These are phyloP conservation scores for Theileria parva DNA, from an alignment of 169 alveolate species.

Conservation along the genomic window DNA sequence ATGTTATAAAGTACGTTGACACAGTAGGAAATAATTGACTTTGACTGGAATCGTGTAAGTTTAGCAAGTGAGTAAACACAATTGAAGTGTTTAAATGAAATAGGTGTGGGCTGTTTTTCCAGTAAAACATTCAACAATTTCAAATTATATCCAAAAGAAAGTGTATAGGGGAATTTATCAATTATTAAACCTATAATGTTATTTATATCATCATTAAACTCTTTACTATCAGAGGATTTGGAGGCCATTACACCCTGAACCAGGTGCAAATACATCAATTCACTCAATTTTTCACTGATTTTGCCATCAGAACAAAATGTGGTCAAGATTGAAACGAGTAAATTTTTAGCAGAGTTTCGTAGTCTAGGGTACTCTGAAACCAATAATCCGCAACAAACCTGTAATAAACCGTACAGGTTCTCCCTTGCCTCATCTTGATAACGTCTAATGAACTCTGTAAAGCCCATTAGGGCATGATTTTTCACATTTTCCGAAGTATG, in stretches of 20 bases:
- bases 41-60: neutral
- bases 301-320: neutral
- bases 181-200: constrained; percentile 2
- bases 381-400: constrained; percentile 42
- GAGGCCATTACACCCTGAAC: constrained; percentile 30
- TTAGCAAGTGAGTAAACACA: constrained; percentile 44
- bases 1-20: neutral
- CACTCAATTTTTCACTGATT: constrained; percentile 21
- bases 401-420: constrained; percentile 41
- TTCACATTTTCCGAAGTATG: constrained; percentile 46
- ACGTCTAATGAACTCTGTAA: constrained; percentile 42
- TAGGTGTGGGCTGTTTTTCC: constrained; percentile 25
- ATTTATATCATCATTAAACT: constrained; percentile 25
- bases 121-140: constrained; percentile 26
- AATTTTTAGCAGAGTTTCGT: constrained; percentile 31
- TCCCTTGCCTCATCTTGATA: constrained; percentile 43
- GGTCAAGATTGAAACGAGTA: constrained; percentile 22
- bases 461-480: constrained; percentile 46
- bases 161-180: constrained; percentile 23
- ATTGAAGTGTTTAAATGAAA: constrained; percentile 33
- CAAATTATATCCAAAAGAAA: constrained; percentile 9
- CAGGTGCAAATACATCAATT: constrained; percentile 26
- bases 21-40: neutral
- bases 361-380: neutral
- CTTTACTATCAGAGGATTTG: neutral